phyloP scores from a whole-genome alignment of 164 flowering plant species.

The Buxus sempervirens region DNA sequence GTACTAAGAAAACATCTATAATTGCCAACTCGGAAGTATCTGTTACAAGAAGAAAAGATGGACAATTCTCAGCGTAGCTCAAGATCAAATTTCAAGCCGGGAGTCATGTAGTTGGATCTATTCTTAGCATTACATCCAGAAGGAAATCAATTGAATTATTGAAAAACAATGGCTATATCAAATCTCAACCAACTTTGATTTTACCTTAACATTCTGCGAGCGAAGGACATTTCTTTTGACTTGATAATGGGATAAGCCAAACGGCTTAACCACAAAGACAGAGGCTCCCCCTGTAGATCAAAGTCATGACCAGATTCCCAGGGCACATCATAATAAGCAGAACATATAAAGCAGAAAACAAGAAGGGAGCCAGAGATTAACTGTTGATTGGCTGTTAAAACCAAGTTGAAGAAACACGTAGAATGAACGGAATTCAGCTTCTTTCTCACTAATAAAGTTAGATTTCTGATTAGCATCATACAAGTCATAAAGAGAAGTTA shows the following conservation, averaged over 20 bases:
- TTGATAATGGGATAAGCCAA: slow-evolving; percentile 44
- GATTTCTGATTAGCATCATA: slow-evolving; percentile 50
- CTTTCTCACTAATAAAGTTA: slow-evolving; percentile 35
- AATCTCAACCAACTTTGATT: background rate
- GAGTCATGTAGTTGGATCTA: background rate
- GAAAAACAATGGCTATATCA: background rate
- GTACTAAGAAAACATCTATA: slow-evolving; percentile 52
- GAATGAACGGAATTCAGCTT: slow-evolving; percentile 72
- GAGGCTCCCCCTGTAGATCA: slow-evolving; percentile 61
- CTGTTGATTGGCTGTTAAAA: slow-evolving; percentile 47
- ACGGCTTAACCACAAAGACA: slow-evolving; percentile 64
- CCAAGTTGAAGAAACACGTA: slow-evolving; percentile 81
- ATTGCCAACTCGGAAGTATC: slow-evolving; percentile 60
- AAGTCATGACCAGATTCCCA: slow-evolving; percentile 2
- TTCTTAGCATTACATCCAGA: background rate
- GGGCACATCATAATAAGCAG: background rate
- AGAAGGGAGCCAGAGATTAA: slow-evolving; percentile 21
- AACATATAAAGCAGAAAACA: background rate
- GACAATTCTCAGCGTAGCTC: slow-evolving; percentile 2
- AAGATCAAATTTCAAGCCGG: background rate
- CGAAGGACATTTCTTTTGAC: slow-evolving; percentile 71
- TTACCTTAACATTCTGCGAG: slow-evolving; percentile 66
- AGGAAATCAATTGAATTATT: background rate
- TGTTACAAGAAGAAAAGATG: slow-evolving; percentile 23
- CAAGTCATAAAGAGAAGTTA: slow-evolving; percentile 57